phyloP scores from a whole-genome alignment of 768 basidiomycete genomes.

The Terana coerulea region DNA sequence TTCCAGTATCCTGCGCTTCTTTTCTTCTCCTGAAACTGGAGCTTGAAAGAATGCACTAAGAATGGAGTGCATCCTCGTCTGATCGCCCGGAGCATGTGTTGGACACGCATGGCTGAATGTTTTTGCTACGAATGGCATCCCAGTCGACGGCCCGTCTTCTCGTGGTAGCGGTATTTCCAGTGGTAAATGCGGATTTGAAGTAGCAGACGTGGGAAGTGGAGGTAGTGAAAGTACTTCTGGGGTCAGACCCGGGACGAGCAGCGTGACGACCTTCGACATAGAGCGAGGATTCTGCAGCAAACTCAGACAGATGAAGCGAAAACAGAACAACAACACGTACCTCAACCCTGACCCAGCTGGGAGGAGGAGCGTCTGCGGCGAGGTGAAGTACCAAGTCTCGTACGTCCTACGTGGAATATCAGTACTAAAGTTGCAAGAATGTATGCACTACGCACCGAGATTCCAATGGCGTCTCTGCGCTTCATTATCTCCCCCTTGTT shows the following conservation, averaged over 20 bases:
- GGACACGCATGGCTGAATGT: slow-evolving; percentile 94
- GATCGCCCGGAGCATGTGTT: slow-evolving; percentile 89
- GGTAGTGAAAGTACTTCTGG: slow-evolving; percentile 70
- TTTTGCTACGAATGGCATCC: slow-evolving; percentile 63
- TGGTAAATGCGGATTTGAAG: slow-evolving; percentile 52
- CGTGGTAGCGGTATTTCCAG: slow-evolving; percentile 41
- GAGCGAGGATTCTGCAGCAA: slow-evolving; percentile 58
- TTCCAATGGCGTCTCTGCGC: slow-evolving; percentile 70
- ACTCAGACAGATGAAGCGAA: not conserved
- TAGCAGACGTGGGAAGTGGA: slow-evolving; percentile 66
- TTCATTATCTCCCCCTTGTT: slow-evolving; percentile 71
- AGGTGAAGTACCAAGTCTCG: slow-evolving; percentile 84
- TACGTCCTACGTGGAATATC: slow-evolving; percentile 57
- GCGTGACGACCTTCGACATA: slow-evolving; percentile 73
- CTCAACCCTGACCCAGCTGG: slow-evolving; percentile 83
- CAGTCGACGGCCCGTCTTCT: slow-evolving; percentile 21
- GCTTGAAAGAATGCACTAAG: slow-evolving; percentile 78
- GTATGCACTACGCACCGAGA: slow-evolving; percentile 56
- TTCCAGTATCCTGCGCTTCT: slow-evolving; percentile 55
- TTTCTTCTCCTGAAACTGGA: slow-evolving; percentile 78
- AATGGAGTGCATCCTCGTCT: slow-evolving; percentile 79
- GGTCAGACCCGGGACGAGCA: slow-evolving; percentile 87
- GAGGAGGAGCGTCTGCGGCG: slow-evolving; percentile 76
- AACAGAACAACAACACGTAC: slow-evolving; percentile 37
- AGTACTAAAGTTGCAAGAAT: not conserved